Evolutionary conservation across 1,284 basidiomycete species (phyloP), one percentile per base, ranked within the genome.

Genomic region (Pholiota adiposa): DNA sequence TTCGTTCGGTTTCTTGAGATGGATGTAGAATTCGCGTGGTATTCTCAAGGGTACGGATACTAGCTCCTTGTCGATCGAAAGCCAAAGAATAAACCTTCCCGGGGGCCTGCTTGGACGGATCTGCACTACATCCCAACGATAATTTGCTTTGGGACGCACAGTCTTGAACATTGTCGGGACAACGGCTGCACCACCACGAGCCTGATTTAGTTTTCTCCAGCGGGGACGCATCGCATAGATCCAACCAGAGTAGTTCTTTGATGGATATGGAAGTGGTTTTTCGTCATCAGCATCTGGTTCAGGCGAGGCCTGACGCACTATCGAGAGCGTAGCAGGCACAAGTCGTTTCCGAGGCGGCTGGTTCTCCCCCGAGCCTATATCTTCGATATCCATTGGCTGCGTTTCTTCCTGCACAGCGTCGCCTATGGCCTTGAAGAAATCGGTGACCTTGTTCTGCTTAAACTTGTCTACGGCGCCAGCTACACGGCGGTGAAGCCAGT

Each of bases 371-470:
- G 51, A 44, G 12, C 83, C 86, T 58, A 87, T 78, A 63, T 94
- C 92, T 65, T 92, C 92, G 48, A 92, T 87, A 67, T 92, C 90
- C 49, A 67, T 67, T 11, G 71, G 64, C 31, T 81, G 79, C 3
- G 65, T 70, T 33, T 73, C 73, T 51, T 67, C 70, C 34, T 73
- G 75, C 41, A 71, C 73, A 19, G 61, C 72, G 18, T 69, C 71
- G n/a, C 72, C 71, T 67, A 79, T 80, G 63, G 77, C 81, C 48
- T 80, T 84, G 79, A 99, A 99, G 79, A 98, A 98, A 69, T 98
- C 95, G 0, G 96, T 97, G 46, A 99, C 81, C 75, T 96, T 98
- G 77, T 97, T 96, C 74, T 99, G 97, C 72, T 94, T 96, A 81
- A 98, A 98, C 77, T 94, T 97, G 82, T 99, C 97, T 50, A 97